Conservation (phyloP, 768 basidiomycete species). For the Pluteus cervinus region DNA sequence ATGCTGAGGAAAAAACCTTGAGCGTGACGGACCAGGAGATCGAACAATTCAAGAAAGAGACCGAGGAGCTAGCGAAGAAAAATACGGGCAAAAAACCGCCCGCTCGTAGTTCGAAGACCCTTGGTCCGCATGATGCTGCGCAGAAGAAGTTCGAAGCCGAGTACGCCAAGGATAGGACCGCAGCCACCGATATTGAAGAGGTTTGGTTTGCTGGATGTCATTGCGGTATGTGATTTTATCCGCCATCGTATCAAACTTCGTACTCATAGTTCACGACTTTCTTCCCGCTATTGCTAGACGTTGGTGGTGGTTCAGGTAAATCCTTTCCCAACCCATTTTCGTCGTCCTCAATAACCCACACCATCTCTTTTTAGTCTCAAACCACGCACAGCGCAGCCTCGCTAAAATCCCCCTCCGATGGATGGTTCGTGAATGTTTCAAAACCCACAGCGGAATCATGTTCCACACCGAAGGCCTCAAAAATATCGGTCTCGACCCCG, state of each 20-base stretch:
- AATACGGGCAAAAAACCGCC: slow-evolving; percentile 6
- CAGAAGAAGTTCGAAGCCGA: slow-evolving; percentile 30
- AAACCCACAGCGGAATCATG: slow-evolving; percentile 35
- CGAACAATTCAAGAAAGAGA: slow-evolving; percentile 6
- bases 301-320: slow-evolving; percentile 21
- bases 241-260: background rate
- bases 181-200: slow-evolving; percentile 2
- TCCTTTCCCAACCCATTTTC: background rate
- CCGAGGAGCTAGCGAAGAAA: slow-evolving; percentile 2
- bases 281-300: slow-evolving; percentile 13
- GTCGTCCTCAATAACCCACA: background rate
- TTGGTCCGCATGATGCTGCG: slow-evolving; percentile 16
- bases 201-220: slow-evolving; percentile 48
- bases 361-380: slow-evolving; percentile 10
- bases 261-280: background rate
- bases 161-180: background rate
- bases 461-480: slow-evolving; percentile 28
- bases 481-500: slow-evolving; percentile 24
- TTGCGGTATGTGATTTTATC: slow-evolving; percentile 13
- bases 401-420: slow-evolving; percentile 37
- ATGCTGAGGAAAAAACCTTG: slow-evolving; percentile 21
- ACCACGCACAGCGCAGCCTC: slow-evolving; percentile 23
- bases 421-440: slow-evolving; percentile 54
- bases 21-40: slow-evolving; percentile 9
- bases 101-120: slow-evolving; percentile 18